Evolutionary conservation across 73 alveolate genomes (phyloP).

Genomic region (Tetrahymena elliotti): DNA sequence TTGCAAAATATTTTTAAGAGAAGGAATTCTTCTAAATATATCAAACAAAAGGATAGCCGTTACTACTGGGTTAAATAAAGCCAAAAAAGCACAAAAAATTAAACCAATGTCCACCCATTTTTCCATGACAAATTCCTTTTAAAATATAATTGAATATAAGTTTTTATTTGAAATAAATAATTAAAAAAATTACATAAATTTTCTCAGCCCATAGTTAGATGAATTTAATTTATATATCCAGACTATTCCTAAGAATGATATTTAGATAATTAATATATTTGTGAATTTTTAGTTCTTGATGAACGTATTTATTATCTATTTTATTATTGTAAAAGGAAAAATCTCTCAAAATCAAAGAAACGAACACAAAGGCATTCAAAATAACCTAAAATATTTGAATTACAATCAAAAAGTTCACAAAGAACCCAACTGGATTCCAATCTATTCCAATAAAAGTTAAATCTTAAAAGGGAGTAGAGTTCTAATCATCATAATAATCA

Average conservation of each 20-base stretch:
- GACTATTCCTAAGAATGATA: neutral
- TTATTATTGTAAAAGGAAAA: neutral
- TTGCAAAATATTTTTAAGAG: neutral
- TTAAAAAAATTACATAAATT: neutral
- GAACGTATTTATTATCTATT: neutral
- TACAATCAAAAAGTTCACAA: neutral
- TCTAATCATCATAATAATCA: neutral
- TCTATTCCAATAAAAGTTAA: neutral
- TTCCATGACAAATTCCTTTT: neutral
- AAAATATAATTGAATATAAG: neutral
- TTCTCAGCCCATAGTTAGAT: neutral
- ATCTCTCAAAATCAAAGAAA: neutral
- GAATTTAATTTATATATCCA: neutral
- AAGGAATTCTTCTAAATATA: neutral
- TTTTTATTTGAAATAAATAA: neutral
- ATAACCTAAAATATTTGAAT: neutral
- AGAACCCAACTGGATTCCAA: neutral
- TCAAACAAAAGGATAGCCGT: neutral
- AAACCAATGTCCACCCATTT: neutral
- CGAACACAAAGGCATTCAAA: neutral
- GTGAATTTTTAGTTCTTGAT: neutral
- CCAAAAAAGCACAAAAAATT: neutral
- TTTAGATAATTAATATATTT: too few relatives aligned
- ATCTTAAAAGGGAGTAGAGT: neutral
- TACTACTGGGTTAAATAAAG: neutral